A percentile compares a stretch with the other conserved stretches of the same genome.
phyloP scores from a whole-genome alignment of 257 asterid genomes.

The Verbena officinalis region DNA sequence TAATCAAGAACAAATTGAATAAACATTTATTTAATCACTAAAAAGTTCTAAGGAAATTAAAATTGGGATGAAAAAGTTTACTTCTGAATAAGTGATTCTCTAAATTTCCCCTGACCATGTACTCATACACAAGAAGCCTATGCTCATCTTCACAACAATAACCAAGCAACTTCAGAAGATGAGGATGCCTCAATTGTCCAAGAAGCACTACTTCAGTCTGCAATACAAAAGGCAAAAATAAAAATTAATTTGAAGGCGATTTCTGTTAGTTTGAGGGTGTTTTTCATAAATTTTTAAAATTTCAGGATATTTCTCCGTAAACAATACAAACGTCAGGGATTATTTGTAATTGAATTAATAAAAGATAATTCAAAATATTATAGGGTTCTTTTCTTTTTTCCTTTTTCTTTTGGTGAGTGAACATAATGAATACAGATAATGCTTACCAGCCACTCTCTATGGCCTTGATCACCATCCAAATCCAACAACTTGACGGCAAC shows the following conservation, averaged over 20 bases:
- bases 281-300: too few species aligned
- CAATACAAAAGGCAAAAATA: not conserved
- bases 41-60: not conserved
- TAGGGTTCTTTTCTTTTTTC: too few species aligned
- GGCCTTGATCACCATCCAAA: slow-evolving; percentile 77
- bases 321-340: too few species aligned
- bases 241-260: too few species aligned
- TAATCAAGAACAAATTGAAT: not conserved
- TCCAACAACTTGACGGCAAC: slow-evolving; percentile 84
- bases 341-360: too few species aligned
- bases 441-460: slow-evolving; percentile 85
- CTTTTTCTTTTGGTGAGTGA: too few species aligned
- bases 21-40: not conserved
- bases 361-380: too few species aligned
- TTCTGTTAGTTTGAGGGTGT: too few species aligned
- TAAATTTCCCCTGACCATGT: slow-evolving; percentile 71
- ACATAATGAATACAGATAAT: too few species aligned
- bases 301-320: too few species aligned
- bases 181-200: slow-evolving; percentile 79
- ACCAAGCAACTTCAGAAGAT: slow-evolving; percentile 82
- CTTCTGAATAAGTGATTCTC: slow-evolving; percentile 76
- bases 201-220: slow-evolving; percentile 81
- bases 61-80: slow-evolving; percentile 21
- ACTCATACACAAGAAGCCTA: slow-evolving; percentile 86
- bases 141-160: slow-evolving; percentile 85